These are phyloP conservation scores for Diaporthe caulivora DNA, from an alignment of 2,329 filamentous ascomycete species.

Conservation along the genomic window DNA sequence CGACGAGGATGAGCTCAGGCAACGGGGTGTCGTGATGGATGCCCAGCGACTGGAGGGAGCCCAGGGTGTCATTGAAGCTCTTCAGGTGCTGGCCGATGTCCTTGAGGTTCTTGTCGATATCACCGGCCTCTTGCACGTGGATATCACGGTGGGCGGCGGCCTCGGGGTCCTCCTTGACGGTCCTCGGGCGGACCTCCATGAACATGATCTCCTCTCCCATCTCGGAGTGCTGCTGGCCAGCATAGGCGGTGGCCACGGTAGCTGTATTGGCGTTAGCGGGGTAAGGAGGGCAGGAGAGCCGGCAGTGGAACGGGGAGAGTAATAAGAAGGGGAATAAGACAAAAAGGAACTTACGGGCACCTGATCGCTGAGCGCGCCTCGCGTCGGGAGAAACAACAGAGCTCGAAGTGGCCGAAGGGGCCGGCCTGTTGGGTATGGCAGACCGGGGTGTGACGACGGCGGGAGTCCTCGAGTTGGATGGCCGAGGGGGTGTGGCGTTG, in stretches of 20 bases:
- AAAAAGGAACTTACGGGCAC: constrained; percentile 43
- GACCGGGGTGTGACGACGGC: constrained; percentile 22
- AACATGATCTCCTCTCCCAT: constrained; percentile 45
- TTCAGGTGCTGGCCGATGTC: constrained; percentile 74
- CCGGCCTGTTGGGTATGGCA: constrained; percentile 27
- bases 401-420: constrained; percentile 30
- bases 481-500: constrained; percentile 12
- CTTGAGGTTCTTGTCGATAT: constrained; percentile 54
- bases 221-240: constrained; percentile 10
- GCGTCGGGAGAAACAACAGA: constrained; percentile 29
- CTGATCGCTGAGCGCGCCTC: constrained; percentile 41
- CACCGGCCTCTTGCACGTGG: constrained; percentile 34
- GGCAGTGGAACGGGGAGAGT: not conserved
- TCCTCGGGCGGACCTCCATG: constrained; percentile 44
- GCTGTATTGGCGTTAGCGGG: constrained; percentile 41
- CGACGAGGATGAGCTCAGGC: constrained; percentile 85
- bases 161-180: constrained; percentile 33
- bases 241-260: constrained; percentile 45
- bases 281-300: not conserved
- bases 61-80: constrained; percentile 74
- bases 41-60: constrained; percentile 77
- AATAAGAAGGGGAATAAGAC: not conserved
- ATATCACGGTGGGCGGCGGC: not conserved
- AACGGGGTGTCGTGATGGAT: constrained; percentile 79
- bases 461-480: constrained; percentile 3